phyloP scores from a whole-genome alignment of 345 rosid species.

The Carallia brachiata region DNA sequence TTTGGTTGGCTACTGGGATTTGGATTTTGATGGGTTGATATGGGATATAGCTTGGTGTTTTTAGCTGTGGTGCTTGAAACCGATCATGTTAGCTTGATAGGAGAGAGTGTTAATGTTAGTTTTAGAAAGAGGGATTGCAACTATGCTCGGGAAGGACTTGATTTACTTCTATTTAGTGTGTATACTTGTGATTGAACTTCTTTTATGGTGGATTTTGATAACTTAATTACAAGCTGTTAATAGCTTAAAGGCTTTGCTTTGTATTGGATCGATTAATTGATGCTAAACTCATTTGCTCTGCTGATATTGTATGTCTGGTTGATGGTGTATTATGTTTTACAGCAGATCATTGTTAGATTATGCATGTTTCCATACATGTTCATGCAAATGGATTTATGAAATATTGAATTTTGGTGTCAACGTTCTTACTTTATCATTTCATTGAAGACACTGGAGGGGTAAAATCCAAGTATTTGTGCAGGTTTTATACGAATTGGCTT shows the following conservation, averaged over 20 bases:
- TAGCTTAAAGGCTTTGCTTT: neutral
- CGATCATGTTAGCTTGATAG: constrained; percentile 7
- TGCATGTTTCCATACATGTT: neutral
- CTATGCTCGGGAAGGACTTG: neutral
- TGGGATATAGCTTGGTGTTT: neutral
- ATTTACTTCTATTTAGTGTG: neutral
- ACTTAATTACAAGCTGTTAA: neutral
- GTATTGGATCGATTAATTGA: neutral
- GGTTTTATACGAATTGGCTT: constrained; percentile 9
- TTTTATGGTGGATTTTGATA: neutral
- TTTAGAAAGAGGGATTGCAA: constrained; percentile 4
- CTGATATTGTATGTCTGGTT: constrained; percentile 10
- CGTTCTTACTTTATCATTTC: constrained; percentile 13
- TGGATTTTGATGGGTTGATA: constrained; percentile 12
- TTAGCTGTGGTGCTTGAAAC: neutral
- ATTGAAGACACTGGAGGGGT: constrained; percentile 18
- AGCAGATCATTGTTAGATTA: neutral
- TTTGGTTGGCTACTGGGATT: constrained; percentile 12
- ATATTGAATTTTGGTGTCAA: neutral
- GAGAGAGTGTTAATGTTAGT: constrained; percentile 13
- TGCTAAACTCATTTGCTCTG: neutral
- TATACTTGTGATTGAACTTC: constrained; percentile 2
- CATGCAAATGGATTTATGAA: neutral
- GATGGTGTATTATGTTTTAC: neutral
- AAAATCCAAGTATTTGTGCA: neutral